Percentiles rank a stretch among this genome's conserved stretches.
phyloP scores from a whole-genome alignment of 805 yeast genomes.

The Candida michaelii region DNA sequence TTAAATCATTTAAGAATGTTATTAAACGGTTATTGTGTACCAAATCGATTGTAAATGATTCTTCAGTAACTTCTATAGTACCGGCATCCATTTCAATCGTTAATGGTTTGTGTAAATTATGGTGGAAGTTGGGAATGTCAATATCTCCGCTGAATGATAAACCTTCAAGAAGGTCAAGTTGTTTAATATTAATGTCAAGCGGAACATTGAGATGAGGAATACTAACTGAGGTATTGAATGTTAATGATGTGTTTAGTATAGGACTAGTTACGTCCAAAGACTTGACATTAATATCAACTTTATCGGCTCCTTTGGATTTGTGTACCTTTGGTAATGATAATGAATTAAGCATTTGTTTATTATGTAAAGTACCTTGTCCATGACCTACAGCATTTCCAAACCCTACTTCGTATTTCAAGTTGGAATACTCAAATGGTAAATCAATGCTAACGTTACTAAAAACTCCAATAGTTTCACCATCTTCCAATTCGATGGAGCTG shows the following conservation, averaged over 20 bases:
- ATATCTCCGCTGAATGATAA: constrained; percentile 2
- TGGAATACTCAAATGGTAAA: constrained; percentile 2
- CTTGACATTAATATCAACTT: neutral
- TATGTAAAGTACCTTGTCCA: neutral
- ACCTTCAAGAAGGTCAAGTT: constrained; percentile 15
- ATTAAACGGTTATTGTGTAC: neutral
- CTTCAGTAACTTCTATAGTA: constrained; percentile 7
- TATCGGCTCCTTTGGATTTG: neutral
- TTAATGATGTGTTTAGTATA: constrained; percentile 3
- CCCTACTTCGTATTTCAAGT: constrained; percentile 1
- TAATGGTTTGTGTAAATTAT: neutral
- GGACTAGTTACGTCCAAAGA: constrained; percentile 1
- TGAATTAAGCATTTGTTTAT: neutral
- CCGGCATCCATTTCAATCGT: neutral
- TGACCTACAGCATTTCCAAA: neutral
- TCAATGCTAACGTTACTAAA: neutral
- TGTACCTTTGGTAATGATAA: neutral
- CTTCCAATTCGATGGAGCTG: neutral
- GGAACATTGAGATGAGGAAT: constrained; percentile 2
- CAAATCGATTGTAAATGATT: neutral
- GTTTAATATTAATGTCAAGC: constrained; percentile 19
- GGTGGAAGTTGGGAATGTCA: neutral
- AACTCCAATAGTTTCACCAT: neutral
- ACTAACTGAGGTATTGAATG: neutral
- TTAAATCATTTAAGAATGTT: constrained; percentile 9